Conservation (phyloP, 129 eudicot genomes). For the Centrapalus pauciflorus region DNA sequence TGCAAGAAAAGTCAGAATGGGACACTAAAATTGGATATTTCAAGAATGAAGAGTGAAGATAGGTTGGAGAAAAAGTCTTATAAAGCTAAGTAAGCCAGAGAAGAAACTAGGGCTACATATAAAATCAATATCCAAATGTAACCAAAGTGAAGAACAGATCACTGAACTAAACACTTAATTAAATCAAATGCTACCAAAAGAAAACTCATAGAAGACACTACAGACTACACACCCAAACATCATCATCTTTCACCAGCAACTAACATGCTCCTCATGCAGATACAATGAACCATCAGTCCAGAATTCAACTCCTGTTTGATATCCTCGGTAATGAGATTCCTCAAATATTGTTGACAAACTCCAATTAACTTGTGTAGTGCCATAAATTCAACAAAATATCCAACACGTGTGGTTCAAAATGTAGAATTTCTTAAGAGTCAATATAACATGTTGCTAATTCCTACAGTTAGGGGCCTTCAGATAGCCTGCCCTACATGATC, state of each 20-base stretch:
- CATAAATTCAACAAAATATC: background rate
- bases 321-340: background rate
- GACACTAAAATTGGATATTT: too few relatives aligned
- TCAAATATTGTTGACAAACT: background rate
- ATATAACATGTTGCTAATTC: background rate
- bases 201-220: too few relatives aligned
- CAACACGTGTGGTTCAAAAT: background rate
- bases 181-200: background rate
- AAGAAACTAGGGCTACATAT: background rate
- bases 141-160: background rate
- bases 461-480: background rate
- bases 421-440: background rate
- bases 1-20: too few relatives aligned
- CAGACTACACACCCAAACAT: background rate
- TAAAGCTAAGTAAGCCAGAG: background rate
- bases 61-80: background rate
- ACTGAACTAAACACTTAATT: background rate
- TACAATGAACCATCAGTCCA: background rate
- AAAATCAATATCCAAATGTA: background rate
- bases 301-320: background rate
- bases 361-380: background rate
- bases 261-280: background rate
- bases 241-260: background rate
- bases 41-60: background rate
- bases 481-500: background rate